Evolutionary conservation across 2,329 filamentous ascomycete genomes (phyloP).

Genomic region (Alternaria postmessia): DNA sequence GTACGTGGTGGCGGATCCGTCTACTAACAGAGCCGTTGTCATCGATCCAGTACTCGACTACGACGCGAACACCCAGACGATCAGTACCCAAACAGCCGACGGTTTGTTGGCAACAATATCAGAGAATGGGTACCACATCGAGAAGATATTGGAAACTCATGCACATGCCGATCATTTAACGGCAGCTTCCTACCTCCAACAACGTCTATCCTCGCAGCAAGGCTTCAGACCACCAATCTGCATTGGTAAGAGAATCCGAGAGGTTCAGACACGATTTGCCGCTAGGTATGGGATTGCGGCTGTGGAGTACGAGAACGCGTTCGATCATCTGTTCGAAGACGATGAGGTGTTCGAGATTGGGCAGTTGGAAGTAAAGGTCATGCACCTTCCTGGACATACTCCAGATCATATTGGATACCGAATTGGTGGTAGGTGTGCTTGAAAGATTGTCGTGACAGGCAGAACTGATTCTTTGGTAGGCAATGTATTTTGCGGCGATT

Average conservation of each 20-base stretch:
- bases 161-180: slow-evolving; percentile 69
- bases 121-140: slow-evolving; percentile 58
- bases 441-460: background rate
- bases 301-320: slow-evolving; percentile 57
- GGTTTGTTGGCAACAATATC: slow-evolving; percentile 56
- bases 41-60: slow-evolving; percentile 71
- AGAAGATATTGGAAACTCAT: slow-evolving; percentile 68
- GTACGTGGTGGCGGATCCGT: slow-evolving; percentile 65
- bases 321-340: slow-evolving; percentile 64
- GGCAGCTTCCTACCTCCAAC: slow-evolving; percentile 66
- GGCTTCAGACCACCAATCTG: slow-evolving; percentile 56
- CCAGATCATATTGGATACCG: slow-evolving; percentile 68
- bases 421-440: slow-evolving; percentile 52
- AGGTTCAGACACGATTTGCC: slow-evolving; percentile 62
- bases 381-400: slow-evolving; percentile 68
- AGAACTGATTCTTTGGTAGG: slow-evolving; percentile 10
- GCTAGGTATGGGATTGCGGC: slow-evolving; percentile 57
- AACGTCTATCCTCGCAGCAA: slow-evolving; percentile 45
- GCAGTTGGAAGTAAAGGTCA: slow-evolving; percentile 53
- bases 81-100: slow-evolving; percentile 64
- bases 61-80: slow-evolving; percentile 53
- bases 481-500: slow-evolving; percentile 50
- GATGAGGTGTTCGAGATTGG: slow-evolving; percentile 64
- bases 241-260: slow-evolving; percentile 63
- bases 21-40: slow-evolving; percentile 60